Evolutionary conservation across 805 yeast genomes (phyloP).

Genomic region (Yamadazyma sp.): DNA sequence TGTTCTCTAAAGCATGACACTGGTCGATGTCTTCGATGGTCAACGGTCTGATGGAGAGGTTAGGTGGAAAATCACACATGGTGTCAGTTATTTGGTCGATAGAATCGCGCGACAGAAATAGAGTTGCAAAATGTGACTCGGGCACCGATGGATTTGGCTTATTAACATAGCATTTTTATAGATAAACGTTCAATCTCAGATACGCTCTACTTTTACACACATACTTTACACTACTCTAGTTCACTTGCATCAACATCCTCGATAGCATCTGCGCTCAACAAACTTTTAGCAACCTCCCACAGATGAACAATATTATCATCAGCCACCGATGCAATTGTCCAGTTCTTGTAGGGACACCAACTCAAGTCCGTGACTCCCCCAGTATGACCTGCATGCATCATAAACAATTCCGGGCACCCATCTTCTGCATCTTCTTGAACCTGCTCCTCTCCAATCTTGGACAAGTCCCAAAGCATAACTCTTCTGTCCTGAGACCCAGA

Average conservation of each 20-base stretch:
- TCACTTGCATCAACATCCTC: conserved; percentile 16
- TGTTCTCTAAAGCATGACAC: conserved; percentile 58
- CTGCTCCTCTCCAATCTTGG: conserved; percentile 80
- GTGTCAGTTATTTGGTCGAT: no score
- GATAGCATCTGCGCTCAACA: conserved; percentile 20
- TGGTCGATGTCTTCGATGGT: conserved; percentile 70
- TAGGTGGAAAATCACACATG: conserved; percentile 49
- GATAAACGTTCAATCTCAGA: no score
- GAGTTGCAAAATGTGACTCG: no score
- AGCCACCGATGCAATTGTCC: conserved; percentile 69
- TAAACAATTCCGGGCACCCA: conserved; percentile 82
- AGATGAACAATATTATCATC: conserved; percentile 61
- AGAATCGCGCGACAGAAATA: conserved; percentile 1
- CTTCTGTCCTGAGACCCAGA: conserved; percentile 78
- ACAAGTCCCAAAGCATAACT: conserved; percentile 77
- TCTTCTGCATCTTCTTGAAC: conserved; percentile 86
- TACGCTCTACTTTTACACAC: no score
- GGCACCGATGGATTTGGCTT: no score
- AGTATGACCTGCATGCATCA: conserved; percentile 94
- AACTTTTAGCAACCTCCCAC: conserved; percentile 49
- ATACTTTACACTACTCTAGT: conserved; percentile 12
- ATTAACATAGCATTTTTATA: no score
- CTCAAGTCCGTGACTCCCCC: conserved; percentile 72
- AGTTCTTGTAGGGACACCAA: conserved; percentile 70
- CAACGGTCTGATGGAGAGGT: conserved; percentile 66